A percentile compares a stretch with the other conserved stretches of the same genome.
These are phyloP conservation scores for Phymatotrichopsis omnivora DNA, from an alignment of 2,329 filamentous ascomycete species.

Conservation along the genomic window DNA sequence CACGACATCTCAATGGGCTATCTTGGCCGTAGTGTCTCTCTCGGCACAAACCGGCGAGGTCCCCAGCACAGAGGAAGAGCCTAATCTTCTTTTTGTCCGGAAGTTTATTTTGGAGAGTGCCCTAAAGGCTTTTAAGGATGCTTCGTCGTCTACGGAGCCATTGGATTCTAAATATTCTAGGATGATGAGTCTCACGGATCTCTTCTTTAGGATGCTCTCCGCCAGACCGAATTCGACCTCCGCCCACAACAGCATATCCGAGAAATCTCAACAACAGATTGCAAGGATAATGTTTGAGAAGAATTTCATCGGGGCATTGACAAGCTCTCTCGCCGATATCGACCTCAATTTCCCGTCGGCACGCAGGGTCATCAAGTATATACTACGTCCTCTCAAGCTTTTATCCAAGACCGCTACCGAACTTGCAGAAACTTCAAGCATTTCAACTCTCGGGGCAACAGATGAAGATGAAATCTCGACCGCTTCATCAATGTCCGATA, in stretches of 20 bases:
- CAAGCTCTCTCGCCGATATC: constrained; percentile 85
- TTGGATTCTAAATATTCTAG: constrained; percentile 79
- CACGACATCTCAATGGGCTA: constrained; percentile 75
- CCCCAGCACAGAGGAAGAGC: constrained; percentile 60
- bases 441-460: constrained; percentile 56
- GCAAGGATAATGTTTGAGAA: constrained; percentile 98
- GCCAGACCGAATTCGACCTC: constrained; percentile 48
- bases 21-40: constrained; percentile 74
- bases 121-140: constrained; percentile 83
- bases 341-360: constrained; percentile 90
- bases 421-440: constrained; percentile 69
- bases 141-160: constrained; percentile 64
- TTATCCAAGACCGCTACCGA: constrained; percentile 79
- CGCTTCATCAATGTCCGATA: constrained; percentile 77
- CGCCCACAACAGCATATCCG: constrained; percentile 33
- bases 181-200: constrained; percentile 75
- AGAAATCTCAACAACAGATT: constrained; percentile 64
- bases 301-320: constrained; percentile 80
- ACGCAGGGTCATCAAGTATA: constrained; percentile 92
- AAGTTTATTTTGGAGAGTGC: constrained; percentile 92
- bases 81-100: constrained; percentile 80
- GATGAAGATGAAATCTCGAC: constrained; percentile 83
- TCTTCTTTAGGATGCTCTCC: constrained; percentile 86
- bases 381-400: constrained; percentile 76
- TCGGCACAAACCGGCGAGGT: constrained; percentile 81